Percentiles rank a stretch among this genome's conserved stretches.
Evolutionary conservation across 2,329 filamentous ascomycete species (phyloP).

Genomic region (Claviceps citrina): DNA sequence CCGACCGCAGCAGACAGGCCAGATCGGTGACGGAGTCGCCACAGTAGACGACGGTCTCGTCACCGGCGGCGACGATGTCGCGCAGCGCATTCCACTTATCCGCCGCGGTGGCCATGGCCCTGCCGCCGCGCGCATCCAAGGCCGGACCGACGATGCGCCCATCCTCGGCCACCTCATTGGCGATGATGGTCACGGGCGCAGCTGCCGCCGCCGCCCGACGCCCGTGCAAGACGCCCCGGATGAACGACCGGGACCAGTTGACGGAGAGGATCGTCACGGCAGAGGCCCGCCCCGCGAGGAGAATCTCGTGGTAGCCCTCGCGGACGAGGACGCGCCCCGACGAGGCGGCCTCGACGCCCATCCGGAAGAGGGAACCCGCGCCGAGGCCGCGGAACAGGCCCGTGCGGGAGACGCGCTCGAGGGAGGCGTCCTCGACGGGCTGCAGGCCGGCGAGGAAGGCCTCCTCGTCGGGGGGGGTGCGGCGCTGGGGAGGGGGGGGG

Average conservation of each 20-base stretch:
- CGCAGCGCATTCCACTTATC: slow-evolving; percentile 32
- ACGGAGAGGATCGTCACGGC: slow-evolving; percentile 28
- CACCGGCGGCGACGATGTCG: slow-evolving; percentile 7
- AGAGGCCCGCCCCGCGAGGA: slow-evolving; percentile 24
- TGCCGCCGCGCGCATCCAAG: slow-evolving; percentile 4
- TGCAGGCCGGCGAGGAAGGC: slow-evolving; percentile 28
- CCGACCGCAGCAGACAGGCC: slow-evolving; percentile 30
- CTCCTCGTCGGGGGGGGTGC: slow-evolving; percentile 23
- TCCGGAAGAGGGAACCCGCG: slow-evolving; percentile 17
- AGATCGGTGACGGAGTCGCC: slow-evolving; percentile 44
- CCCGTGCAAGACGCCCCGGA: slow-evolving; percentile 26
- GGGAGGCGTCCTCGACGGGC: slow-evolving; percentile 30
- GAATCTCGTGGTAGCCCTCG: slow-evolving; percentile 21
- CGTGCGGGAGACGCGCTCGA: slow-evolving; percentile 26
- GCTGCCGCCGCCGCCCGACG: no score
- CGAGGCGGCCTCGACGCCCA: slow-evolving; percentile 23
- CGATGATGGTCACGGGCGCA: slow-evolving; percentile 17
- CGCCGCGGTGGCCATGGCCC: slow-evolving; percentile 22
- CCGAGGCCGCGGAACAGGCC: slow-evolving; percentile 30
- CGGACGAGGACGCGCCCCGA: slow-evolving; percentile 17
- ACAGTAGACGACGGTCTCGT: slow-evolving; percentile 31
- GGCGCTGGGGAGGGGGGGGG: slow-evolving; percentile 19
- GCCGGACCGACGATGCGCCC: slow-evolving; percentile 28
- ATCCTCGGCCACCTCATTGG: slow-evolving; percentile 27
- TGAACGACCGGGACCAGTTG: slow-evolving; percentile 35